These are phyloP conservation scores for Geranomyces variabilis DNA, from an alignment of 192 early-diverging fungal species.

Conservation along the genomic window DNA sequence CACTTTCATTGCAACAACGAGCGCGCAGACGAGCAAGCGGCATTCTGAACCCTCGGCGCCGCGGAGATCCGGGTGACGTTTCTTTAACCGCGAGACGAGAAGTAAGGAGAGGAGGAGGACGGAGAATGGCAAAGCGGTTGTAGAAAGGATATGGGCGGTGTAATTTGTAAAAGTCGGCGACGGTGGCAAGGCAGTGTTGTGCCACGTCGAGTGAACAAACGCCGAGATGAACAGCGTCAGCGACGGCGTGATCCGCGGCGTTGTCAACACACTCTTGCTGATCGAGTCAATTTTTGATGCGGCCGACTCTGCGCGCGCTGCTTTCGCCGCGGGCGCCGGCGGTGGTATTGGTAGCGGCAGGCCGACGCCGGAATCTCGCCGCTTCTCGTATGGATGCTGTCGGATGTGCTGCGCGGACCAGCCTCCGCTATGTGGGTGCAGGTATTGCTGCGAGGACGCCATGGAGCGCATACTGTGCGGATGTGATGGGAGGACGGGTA, in stretches of 20 bases:
- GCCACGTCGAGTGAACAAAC: slow-evolving; percentile 37
- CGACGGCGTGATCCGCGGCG: slow-evolving; percentile 14
- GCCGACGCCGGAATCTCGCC: neutral
- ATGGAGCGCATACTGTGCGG: too few relatives aligned
- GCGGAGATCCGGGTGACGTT: slow-evolving; percentile 57
- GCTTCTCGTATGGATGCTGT: neutral
- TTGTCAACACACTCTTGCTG: slow-evolving; percentile 21
- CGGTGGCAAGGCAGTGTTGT: slow-evolving; percentile 21
- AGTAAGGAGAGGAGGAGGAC: slow-evolving; percentile 67
- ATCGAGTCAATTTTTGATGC: neutral
- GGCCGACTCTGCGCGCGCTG: neutral
- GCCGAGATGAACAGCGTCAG: slow-evolving; percentile 31
- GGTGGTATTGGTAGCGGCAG: neutral
- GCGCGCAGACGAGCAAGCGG: slow-evolving; percentile 79
- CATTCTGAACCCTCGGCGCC: slow-evolving; percentile 77
- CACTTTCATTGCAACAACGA: slow-evolving; percentile 86
- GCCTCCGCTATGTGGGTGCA: too few relatives aligned
- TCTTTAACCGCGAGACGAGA: slow-evolving; percentile 64
- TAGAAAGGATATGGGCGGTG: slow-evolving; percentile 56
- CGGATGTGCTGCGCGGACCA: too few relatives aligned
- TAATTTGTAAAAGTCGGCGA: slow-evolving; percentile 50
- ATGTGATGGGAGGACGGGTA: too few relatives aligned
- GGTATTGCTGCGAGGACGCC: too few relatives aligned
- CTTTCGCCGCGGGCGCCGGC: neutral
- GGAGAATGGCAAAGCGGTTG: slow-evolving; percentile 64